Percentiles rank a stretch among this genome's conserved stretches.
phyloP scores from a whole-genome alignment of 2,329 filamentous ascomycete species.

The Cladosporium sp. region DNA sequence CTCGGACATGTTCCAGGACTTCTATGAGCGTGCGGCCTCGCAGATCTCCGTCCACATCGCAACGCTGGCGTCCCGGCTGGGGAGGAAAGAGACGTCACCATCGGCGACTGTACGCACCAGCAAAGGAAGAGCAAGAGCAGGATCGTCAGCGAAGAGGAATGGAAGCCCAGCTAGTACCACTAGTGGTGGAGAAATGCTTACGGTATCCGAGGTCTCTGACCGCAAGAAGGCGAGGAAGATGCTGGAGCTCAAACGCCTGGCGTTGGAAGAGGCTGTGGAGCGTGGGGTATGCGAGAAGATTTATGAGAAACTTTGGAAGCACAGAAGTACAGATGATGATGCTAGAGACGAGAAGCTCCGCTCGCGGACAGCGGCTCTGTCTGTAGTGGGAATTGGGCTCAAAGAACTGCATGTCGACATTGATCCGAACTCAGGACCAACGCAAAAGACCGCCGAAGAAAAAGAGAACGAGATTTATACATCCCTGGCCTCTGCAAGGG shows the following conservation, averaged over 20 bases:
- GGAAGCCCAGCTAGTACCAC: constrained; percentile 46
- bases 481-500: constrained; percentile 67
- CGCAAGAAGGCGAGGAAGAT: constrained; percentile 75
- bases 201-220: constrained; percentile 77
- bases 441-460: constrained; percentile 55
- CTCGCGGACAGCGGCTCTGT: constrained; percentile 87
- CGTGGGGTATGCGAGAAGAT: constrained; percentile 55
- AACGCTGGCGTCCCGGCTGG: constrained; percentile 72
- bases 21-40: constrained; percentile 77
- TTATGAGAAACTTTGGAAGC: constrained; percentile 86
- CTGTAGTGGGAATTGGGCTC: constrained; percentile 86
- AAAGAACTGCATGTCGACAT: constrained; percentile 80
- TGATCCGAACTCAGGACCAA: constrained; percentile 56
- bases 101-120: background rate
- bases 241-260: constrained; percentile 72
- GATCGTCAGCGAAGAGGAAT: constrained; percentile 38
- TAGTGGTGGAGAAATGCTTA: constrained; percentile 69
- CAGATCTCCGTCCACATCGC: constrained; percentile 88
- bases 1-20: constrained; percentile 88
- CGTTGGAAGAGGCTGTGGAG: constrained; percentile 90
- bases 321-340: constrained; percentile 88
- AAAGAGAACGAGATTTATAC: constrained; percentile 66
- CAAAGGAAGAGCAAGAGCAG: constrained; percentile 43
- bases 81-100: constrained; percentile 46
- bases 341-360: constrained; percentile 91